Evolutionary conservation across 371 early-diverging fungal species (phyloP).

Genomic region (Mucor saturninus): DNA sequence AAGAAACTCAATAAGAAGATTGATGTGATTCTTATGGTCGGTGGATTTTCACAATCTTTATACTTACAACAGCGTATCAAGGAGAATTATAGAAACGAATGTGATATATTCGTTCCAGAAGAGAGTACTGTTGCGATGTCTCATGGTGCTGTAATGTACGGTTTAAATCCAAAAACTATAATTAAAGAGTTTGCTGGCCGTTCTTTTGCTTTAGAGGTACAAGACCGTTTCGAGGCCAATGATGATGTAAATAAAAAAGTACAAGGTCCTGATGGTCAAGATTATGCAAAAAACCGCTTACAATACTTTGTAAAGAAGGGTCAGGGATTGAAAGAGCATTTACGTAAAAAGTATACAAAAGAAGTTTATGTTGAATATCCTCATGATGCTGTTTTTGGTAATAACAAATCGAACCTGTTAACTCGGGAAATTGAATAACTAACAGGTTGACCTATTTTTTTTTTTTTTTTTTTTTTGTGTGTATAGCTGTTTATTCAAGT

Average conservation of each 20-base stretch:
- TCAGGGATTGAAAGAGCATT: neutral
- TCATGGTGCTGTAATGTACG: slow-evolving; percentile 40
- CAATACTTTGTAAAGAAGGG: slow-evolving; percentile 5
- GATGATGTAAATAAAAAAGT: neutral
- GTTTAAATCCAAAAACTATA: slow-evolving; percentile 31
- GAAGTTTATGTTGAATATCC: slow-evolving; percentile 2
- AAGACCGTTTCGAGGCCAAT: neutral
- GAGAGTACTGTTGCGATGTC: slow-evolving; percentile 32
- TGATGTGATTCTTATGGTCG: neutral
- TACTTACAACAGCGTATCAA: slow-evolving; percentile 10
- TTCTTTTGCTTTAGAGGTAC: neutral
- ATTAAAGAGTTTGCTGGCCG: slow-evolving; percentile 29
- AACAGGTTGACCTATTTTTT: too few relatives aligned
- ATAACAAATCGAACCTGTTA: too few relatives aligned
- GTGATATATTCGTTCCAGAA: slow-evolving; percentile 30
- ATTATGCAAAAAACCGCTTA: neutral
- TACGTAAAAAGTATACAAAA: neutral
- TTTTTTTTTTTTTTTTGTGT: too few relatives aligned
- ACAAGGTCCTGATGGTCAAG: neutral
- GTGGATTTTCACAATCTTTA: slow-evolving; percentile 9
- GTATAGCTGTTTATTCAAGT: slow-evolving; percentile 1
- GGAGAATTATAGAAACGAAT: neutral
- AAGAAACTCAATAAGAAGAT: neutral
- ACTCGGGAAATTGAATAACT: too few relatives aligned
- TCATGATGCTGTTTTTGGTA: slow-evolving; percentile 8